Evolutionary conservation across 1,284 basidiomycete species (phyloP).

Genomic region (Ustilago sp.): DNA sequence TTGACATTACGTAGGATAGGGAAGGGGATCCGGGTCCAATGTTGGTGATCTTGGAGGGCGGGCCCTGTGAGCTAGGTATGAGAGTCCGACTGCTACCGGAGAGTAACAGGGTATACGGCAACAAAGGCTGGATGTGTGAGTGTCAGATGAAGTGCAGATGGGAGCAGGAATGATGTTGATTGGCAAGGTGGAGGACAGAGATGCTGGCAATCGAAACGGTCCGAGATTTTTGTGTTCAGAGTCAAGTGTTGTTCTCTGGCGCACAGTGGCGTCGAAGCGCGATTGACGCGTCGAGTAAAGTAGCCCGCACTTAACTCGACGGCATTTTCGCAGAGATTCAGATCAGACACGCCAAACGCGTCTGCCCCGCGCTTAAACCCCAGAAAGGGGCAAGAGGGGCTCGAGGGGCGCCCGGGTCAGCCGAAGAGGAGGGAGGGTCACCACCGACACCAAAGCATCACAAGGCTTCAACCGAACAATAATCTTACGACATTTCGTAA

Average conservation of each 20-base stretch:
- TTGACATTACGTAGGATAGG: constrained; percentile 28
- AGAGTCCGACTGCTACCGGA: background rate
- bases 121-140: background rate
- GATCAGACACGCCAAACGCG: too few relatives aligned
- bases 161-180: background rate
- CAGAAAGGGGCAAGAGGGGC: too few relatives aligned
- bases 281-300: constrained; percentile 43
- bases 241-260: constrained; percentile 35
- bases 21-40: background rate
- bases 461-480: too few relatives aligned
- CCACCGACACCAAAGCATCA: too few relatives aligned
- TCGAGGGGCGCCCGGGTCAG: too few relatives aligned
- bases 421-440: too few relatives aligned
- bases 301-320: background rate
- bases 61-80: background rate
- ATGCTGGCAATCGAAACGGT: background rate
- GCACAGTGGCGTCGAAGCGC: constrained; percentile 22
- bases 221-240: constrained; percentile 1
- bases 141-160: background rate
- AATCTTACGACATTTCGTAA: too few relatives aligned
- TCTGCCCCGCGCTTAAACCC: too few relatives aligned
- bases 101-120: background rate
- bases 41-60: background rate
- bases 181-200: constrained; percentile 1
- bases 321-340: too few relatives aligned